Evolutionary conservation across 345 rosid species (phyloP).

Genomic region (Salix viminalis): DNA sequence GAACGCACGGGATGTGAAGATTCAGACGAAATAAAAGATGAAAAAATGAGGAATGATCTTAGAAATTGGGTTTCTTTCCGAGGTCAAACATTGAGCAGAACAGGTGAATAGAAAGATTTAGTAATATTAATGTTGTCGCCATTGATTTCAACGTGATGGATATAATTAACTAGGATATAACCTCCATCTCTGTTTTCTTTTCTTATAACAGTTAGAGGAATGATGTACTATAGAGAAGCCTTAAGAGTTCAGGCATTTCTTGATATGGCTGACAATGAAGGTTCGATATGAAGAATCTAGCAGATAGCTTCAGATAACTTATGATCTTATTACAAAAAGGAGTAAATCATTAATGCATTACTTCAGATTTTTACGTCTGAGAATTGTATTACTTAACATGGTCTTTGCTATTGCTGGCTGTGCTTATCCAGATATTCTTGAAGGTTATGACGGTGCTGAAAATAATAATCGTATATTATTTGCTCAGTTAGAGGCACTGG

Average conservation of each 20-base stretch:
- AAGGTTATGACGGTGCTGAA: conserved; percentile 67
- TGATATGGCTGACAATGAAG: conserved; percentile 74
- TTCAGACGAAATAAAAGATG: conserved; percentile 43
- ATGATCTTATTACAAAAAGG: not conserved
- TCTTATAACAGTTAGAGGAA: conserved; percentile 72
- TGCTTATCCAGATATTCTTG: conserved; percentile 62
- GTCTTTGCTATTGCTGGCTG: not conserved
- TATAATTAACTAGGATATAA: conserved; percentile 7
- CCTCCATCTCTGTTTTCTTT: conserved; percentile 8
- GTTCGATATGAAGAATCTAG: conserved; percentile 33
- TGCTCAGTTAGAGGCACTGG: conserved; percentile 69
- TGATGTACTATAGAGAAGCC: conserved; percentile 94
- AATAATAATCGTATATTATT: conserved; percentile 57
- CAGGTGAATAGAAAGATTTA: conserved; percentile 46
- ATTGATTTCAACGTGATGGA: not conserved
- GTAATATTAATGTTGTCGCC: not conserved
- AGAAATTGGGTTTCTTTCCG: conserved; percentile 92
- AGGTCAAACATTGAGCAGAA: conserved; percentile 91
- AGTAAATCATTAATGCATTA: too few relatives aligned
- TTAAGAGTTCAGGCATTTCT: conserved; percentile 80
- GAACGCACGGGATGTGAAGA: conserved; percentile 72
- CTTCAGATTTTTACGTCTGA: not conserved
- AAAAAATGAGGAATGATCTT: conserved; percentile 54
- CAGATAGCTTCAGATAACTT: conserved; percentile 5
- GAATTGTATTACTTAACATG: conserved; percentile 4